Conservation (phyloP, 805 yeast species). For the Metschnikowia kunwiensis region DNA sequence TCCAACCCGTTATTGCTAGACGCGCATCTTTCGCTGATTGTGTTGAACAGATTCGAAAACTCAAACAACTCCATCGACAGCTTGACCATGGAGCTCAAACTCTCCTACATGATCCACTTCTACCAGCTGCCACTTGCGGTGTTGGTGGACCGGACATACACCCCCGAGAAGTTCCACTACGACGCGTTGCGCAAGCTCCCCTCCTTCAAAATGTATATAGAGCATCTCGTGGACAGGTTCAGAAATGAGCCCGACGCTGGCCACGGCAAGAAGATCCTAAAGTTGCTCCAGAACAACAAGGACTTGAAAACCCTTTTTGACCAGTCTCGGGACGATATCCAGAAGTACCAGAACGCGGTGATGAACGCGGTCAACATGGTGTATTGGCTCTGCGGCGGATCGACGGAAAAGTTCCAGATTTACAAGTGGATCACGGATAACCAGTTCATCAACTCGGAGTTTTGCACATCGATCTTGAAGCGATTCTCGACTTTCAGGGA, state of each 20-base stretch:
- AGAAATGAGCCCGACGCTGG: slow-evolving; percentile 11
- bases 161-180: slow-evolving; percentile 16
- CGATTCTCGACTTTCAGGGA: slow-evolving; percentile 5
- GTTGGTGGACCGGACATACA: slow-evolving; percentile 17
- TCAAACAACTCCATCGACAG: slow-evolving; percentile 42
- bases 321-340: slow-evolving; percentile 20
- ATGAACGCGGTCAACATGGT: slow-evolving; percentile 27
- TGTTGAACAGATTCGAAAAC: slow-evolving; percentile 34
- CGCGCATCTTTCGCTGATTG: slow-evolving; percentile 25
- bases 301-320: slow-evolving; percentile 16
- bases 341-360: slow-evolving; percentile 25
- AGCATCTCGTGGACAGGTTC: slow-evolving; percentile 17
- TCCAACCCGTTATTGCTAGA: slow-evolving; percentile 24
- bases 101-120: slow-evolving; percentile 39
- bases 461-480: slow-evolving; percentile 23
- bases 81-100: slow-evolving; percentile 35
- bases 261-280: slow-evolving; percentile 11
- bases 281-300: slow-evolving; percentile 18
- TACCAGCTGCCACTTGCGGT: slow-evolving; percentile 36
- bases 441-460: slow-evolving; percentile 26
- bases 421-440: slow-evolving; percentile 31
- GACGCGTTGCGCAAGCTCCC: slow-evolving; percentile 32
- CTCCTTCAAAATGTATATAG: slow-evolving; percentile 36
- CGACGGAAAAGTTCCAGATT: slow-evolving; percentile 28
- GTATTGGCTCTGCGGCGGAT: slow-evolving; percentile 17